A percentile compares a stretch with the other conserved stretches of the same genome.
These are phyloP conservation scores for Geoglossum cookeanum DNA, from an alignment of 2,329 filamentous ascomycete genomes.

Conservation along the genomic window DNA sequence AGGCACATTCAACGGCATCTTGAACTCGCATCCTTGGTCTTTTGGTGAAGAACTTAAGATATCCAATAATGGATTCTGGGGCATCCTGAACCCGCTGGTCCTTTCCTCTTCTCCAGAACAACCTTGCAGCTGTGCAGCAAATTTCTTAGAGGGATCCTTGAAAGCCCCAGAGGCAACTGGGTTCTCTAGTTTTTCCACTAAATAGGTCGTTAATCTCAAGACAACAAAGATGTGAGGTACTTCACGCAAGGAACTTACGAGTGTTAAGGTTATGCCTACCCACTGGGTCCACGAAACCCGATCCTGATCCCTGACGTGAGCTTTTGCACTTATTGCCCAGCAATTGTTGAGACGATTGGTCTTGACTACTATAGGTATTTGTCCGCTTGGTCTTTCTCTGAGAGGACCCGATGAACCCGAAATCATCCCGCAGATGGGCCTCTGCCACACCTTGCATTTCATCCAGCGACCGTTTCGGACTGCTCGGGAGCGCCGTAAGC, in stretches of 20 bases:
- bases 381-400: not conserved
- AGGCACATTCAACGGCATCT: not conserved
- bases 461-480: constrained; percentile 2
- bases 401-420: constrained; percentile 3
- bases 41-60: not conserved
- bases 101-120: not conserved
- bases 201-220: not conserved
- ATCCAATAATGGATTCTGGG: not conserved
- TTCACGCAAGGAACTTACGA: not conserved
- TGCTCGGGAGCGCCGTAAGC: not conserved
- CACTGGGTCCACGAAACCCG: not conserved
- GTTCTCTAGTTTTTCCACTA: not conserved
- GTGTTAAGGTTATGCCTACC: not conserved
- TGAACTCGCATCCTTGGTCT: not conserved
- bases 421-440: not conserved
- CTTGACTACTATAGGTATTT: not conserved
- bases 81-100: not conserved
- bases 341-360: not conserved
- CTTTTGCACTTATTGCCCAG: not conserved
- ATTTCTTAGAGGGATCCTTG: not conserved
- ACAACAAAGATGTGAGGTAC: not conserved
- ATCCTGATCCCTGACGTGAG: not conserved
- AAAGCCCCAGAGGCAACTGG: not conserved
- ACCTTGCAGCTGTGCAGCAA: not conserved
- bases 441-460: not conserved